A percentile compares a stretch with the other conserved stretches of the same genome.
Evolutionary conservation across 257 asterid species (phyloP).

Genomic region (Linderniella brevidens): DNA sequence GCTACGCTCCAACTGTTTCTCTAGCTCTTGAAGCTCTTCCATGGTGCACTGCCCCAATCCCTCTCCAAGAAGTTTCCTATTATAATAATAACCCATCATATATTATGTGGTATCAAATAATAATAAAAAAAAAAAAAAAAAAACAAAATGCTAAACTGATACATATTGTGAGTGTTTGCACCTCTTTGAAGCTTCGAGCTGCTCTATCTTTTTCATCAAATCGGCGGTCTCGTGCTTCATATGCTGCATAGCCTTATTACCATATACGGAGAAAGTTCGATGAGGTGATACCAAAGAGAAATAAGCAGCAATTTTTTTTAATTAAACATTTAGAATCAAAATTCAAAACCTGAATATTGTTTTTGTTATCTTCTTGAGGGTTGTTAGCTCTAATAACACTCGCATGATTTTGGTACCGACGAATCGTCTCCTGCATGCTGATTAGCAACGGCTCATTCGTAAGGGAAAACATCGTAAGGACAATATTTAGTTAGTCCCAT

Average conservation of each 20-base stretch:
- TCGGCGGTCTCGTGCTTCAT: slow-evolving; percentile 53
- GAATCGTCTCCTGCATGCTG: slow-evolving; percentile 65
- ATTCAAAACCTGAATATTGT: no score
- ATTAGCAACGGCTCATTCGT: no score
- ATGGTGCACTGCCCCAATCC: slow-evolving; percentile 42
- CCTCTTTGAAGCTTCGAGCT: slow-evolving; percentile 68
- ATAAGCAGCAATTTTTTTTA: no score
- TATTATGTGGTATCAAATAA: no score
- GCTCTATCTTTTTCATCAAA: slow-evolving; percentile 68
- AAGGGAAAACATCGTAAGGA: no score
- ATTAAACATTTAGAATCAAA: no score
- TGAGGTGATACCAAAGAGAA: no score
- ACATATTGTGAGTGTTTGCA: slow-evolving; percentile 3
- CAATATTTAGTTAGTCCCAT: no score
- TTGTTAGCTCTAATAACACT: slow-evolving; percentile 39
- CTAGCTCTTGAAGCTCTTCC: slow-evolving; percentile 68
- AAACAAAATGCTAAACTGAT: no score
- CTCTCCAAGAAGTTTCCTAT: slow-evolving; percentile 78
- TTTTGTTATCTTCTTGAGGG: slow-evolving; percentile 25
- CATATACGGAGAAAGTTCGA: no score
- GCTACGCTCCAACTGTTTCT: slow-evolving; percentile 70
- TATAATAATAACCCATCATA: neutral
- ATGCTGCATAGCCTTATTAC: slow-evolving; percentile 17
- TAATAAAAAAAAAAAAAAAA: no score
- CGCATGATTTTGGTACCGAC: slow-evolving; percentile 45